phyloP scores from a whole-genome alignment of 192 early-diverging fungal species.

The Lobosporangium transversale region DNA sequence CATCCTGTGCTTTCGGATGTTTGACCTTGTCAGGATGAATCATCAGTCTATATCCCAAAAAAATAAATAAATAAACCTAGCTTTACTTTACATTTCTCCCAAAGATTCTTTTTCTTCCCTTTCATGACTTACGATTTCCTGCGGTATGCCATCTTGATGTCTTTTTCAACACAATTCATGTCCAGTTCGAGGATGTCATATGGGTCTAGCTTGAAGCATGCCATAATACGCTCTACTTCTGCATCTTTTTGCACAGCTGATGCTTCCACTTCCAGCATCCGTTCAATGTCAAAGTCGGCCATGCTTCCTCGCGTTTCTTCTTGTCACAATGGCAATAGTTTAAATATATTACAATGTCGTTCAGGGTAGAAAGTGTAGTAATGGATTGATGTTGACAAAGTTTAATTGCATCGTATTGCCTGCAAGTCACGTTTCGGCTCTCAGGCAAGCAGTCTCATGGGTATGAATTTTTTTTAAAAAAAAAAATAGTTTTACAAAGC shows the following conservation, averaged over 20 bases:
- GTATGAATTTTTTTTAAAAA: too few species aligned
- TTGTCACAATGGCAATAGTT: too few species aligned
- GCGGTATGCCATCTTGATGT: conserved; percentile 65
- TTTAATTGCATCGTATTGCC: too few species aligned
- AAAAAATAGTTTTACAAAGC: too few species aligned
- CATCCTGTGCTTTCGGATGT: conserved; percentile 62
- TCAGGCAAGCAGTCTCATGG: too few species aligned
- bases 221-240: conserved; percentile 68
- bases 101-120: not conserved
- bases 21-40: conserved; percentile 72
- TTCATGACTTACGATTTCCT: conserved; percentile 66
- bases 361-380: too few species aligned
- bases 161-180: conserved; percentile 55
- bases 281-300: conserved; percentile 61
- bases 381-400: too few species aligned
- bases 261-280: conserved; percentile 57
- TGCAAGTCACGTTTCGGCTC: too few species aligned
- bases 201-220: conserved; percentile 64
- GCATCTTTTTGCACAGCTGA: conserved; percentile 62
- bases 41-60: conserved; percentile 47
- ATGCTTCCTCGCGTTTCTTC: conserved; percentile 6
- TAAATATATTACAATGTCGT: too few species aligned
- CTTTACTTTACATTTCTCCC: not conserved
- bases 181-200: conserved; percentile 64
- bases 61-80: not conserved